These are phyloP conservation scores for Trichosporon asahii DNA, from an alignment of 1,284 basidiomycete species.

Conservation along the genomic window DNA sequence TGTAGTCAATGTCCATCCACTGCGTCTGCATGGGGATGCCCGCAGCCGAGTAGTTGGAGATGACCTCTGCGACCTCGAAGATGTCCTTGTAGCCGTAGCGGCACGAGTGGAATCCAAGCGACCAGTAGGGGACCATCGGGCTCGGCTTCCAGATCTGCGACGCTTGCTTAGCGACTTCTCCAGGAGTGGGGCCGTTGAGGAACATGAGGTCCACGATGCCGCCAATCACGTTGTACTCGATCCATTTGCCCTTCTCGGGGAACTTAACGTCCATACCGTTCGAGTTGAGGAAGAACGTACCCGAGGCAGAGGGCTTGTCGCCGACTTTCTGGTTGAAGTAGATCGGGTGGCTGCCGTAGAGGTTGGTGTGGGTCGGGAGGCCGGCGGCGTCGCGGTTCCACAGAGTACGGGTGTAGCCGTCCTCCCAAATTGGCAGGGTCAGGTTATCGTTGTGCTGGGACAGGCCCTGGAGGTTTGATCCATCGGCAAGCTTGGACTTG, in stretches of 20 bases:
- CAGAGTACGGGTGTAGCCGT: slow-evolving; percentile 29
- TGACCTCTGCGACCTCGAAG: slow-evolving; percentile 33
- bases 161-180: slow-evolving; percentile 16
- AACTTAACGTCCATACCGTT: slow-evolving; percentile 40
- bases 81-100: slow-evolving; percentile 37
- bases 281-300: slow-evolving; percentile 47
- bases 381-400: slow-evolving; percentile 31
- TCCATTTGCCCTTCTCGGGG: slow-evolving; percentile 24
- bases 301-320: slow-evolving; percentile 43
- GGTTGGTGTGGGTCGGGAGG: slow-evolving; percentile 29
- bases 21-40: slow-evolving; percentile 28
- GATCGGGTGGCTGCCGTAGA: slow-evolving; percentile 35
- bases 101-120: slow-evolving; percentile 41
- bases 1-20: slow-evolving; percentile 59
- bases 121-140: slow-evolving; percentile 38
- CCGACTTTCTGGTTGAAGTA: slow-evolving; percentile 26
- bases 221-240: slow-evolving; percentile 35
- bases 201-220: slow-evolving; percentile 37
- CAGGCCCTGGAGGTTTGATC: slow-evolving; percentile 71
- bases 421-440: slow-evolving; percentile 57
- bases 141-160: slow-evolving; percentile 29
- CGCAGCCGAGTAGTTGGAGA: slow-evolving; percentile 35
- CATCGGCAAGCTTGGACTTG: slow-evolving; percentile 33
- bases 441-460: slow-evolving; percentile 56
- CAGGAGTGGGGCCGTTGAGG: slow-evolving; percentile 24